Conservation (phyloP, 805 yeast species). For the Crinitomyces ghanaensis region DNA sequence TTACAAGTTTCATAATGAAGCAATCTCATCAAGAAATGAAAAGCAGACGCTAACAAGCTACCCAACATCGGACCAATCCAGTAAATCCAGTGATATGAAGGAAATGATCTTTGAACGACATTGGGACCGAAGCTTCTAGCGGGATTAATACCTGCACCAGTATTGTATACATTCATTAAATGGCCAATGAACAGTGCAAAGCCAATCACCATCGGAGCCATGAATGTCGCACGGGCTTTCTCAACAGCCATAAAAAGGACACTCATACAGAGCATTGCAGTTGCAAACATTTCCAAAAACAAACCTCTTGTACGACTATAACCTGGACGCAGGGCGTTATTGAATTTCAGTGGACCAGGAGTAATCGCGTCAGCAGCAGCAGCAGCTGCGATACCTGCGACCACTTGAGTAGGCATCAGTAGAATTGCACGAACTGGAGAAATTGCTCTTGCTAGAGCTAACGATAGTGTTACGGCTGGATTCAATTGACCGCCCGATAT, state of each 20-base stretch:
- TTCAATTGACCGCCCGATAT: constrained; percentile 84
- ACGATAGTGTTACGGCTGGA: constrained; percentile 74
- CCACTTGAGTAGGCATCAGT: constrained; percentile 55
- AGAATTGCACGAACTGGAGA: constrained; percentile 59
- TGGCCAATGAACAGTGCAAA: constrained; percentile 72
- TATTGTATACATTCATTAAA: constrained; percentile 66
- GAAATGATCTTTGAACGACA: constrained; percentile 62
- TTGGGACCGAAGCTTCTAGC: constrained; percentile 84
- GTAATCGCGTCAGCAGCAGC: constrained; percentile 80
- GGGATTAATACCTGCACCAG: constrained; percentile 89
- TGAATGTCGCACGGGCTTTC: constrained; percentile 59
- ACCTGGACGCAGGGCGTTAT: constrained; percentile 63
- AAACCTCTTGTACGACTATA: constrained; percentile 63
- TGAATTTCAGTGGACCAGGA: constrained; percentile 64
- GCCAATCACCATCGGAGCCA: constrained; percentile 81
- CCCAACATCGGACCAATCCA: constrained; percentile 85
- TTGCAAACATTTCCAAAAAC: constrained; percentile 73
- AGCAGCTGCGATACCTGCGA: constrained; percentile 88
- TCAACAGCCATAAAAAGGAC: constrained; percentile 79
- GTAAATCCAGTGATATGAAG: constrained; percentile 81
- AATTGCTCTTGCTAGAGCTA: constrained; percentile 62
- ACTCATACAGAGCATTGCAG: constrained; percentile 59
- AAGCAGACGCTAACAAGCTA: constrained; percentile 48
- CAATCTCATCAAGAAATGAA: constrained; percentile 56
- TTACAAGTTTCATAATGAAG: constrained; percentile 58